A percentile compares a stretch with the other conserved stretches of the same genome.
Conservation (phyloP, 371 early-diverging fungal species). For the Entomophthora muscae region DNA sequence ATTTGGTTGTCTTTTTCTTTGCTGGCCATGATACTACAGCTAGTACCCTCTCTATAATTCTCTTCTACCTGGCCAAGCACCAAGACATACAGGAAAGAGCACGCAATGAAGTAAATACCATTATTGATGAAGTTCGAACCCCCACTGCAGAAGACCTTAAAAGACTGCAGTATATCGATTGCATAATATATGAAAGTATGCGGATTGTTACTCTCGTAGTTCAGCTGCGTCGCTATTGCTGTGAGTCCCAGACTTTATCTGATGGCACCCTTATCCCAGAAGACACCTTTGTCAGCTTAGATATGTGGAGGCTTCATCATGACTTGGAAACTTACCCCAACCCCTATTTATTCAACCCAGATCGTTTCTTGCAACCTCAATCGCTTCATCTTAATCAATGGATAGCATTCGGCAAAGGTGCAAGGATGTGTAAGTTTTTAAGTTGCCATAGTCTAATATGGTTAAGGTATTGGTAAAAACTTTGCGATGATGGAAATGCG, state of each 20-base stretch:
- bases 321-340: background rate
- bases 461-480: conserved; percentile 4
- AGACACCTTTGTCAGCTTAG: background rate
- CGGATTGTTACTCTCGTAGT: background rate
- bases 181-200: conserved; percentile 1
- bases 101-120: too few species aligned
- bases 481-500: conserved; percentile 2
- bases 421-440: conserved; percentile 2
- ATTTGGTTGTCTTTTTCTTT: conserved; percentile 14
- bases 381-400: background rate
- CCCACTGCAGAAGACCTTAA: background rate
- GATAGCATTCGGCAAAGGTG: conserved; percentile 1
- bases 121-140: background rate
- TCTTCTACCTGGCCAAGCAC: too few species aligned
- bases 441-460: too few species aligned
- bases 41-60: too few species aligned
- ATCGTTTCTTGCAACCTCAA: background rate
- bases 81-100: too few species aligned
- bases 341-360: background rate
- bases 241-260: background rate
- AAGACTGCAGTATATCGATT: background rate
- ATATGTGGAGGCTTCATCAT: background rate
- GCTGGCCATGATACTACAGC: too few species aligned
- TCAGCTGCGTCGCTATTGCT: background rate
- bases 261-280: background rate